Percentiles rank a stretch among this genome's conserved stretches.
phyloP scores from a whole-genome alignment of 2,329 filamentous ascomycete genomes.

The Fonsecaea pugnacius region DNA sequence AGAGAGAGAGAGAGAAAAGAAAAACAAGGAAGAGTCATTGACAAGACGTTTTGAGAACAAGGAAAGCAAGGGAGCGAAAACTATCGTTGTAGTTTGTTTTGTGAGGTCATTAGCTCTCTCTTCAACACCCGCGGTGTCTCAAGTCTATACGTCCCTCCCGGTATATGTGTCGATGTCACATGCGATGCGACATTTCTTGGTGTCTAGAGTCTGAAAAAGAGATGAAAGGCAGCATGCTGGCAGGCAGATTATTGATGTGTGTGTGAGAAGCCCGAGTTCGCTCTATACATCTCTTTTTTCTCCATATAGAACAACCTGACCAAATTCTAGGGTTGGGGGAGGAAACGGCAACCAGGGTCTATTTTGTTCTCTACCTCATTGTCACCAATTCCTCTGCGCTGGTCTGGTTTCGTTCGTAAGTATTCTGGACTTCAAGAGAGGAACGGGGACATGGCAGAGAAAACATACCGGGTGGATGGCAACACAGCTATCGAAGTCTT shows the following conservation, averaged over 20 bases:
- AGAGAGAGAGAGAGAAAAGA: too few species aligned
- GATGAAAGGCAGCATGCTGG: background rate
- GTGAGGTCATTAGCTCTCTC: background rate
- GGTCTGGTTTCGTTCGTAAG: constrained; percentile 48
- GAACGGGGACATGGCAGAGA: background rate
- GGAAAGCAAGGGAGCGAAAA: background rate
- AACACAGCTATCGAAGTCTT: constrained; percentile 74
- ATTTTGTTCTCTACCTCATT: constrained; percentile 33
- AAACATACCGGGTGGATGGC: constrained; percentile 67
- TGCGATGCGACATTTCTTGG: background rate
- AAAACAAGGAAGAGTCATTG: background rate
- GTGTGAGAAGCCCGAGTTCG: background rate
- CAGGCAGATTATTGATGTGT: background rate
- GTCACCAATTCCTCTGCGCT: constrained; percentile 70
- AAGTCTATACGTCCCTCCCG: background rate
- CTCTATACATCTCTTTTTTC: background rate
- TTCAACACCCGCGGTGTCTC: background rate
- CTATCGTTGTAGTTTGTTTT: background rate
- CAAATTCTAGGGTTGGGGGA: background rate
- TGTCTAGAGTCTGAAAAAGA: background rate
- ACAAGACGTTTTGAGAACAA: background rate
- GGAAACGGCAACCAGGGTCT: background rate
- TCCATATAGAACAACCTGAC: background rate
- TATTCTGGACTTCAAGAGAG: background rate
- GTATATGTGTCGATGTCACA: background rate